phyloP scores from a whole-genome alignment of 768 basidiomycete genomes.

The Tubosaeta sp. region DNA sequence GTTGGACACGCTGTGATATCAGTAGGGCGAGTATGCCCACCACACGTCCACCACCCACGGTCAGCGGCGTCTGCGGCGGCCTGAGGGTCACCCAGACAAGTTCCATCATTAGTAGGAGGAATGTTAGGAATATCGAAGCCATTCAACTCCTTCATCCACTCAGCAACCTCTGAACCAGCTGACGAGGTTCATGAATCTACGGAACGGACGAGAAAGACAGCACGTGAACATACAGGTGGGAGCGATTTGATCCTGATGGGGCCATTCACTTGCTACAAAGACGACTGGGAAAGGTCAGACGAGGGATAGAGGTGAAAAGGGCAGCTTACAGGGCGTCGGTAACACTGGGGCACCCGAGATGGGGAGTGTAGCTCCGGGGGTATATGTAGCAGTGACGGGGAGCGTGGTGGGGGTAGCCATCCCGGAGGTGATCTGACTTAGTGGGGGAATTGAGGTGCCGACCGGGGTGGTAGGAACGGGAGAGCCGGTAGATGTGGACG shows the following conservation, averaged over 20 bases:
- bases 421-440: constrained; percentile 56
- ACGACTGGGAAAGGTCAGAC: constrained; percentile 35
- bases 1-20: constrained; percentile 68
- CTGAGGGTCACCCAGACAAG: constrained; percentile 56
- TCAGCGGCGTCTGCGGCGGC: constrained; percentile 53
- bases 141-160: constrained; percentile 76
- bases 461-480: constrained; percentile 28
- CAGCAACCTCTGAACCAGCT: constrained; percentile 46
- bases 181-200: neutral
- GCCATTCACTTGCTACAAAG: constrained; percentile 51
- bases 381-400: constrained; percentile 47
- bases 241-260: constrained; percentile 56
- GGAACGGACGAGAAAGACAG: neutral
- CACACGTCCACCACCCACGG: constrained; percentile 92
- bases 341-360: constrained; percentile 62
- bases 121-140: constrained; percentile 66
- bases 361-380: constrained; percentile 58
- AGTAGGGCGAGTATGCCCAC: constrained; percentile 54
- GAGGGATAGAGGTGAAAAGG: neutral
- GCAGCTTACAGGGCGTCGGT: constrained; percentile 55
- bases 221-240: constrained; percentile 45
- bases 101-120: constrained; percentile 61
- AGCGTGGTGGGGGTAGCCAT: constrained; percentile 54
- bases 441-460: constrained; percentile 50
- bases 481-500: constrained; percentile 3